Evolutionary conservation across 139 green algal species (phyloP).

Genomic region (Ettlia oleoabundans): DNA sequence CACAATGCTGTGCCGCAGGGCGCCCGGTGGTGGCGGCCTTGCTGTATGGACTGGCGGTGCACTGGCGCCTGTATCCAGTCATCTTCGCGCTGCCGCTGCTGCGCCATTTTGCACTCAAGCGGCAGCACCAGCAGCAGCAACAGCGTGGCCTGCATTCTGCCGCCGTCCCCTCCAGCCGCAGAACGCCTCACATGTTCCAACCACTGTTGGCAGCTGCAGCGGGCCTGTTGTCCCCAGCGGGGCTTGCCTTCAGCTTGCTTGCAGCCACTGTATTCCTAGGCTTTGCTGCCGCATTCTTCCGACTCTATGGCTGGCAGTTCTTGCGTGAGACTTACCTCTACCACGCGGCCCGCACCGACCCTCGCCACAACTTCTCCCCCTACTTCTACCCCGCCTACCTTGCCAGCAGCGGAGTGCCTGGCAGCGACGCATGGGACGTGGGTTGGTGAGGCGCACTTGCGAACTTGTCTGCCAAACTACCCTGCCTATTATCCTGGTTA

Average conservation of each 20-base stretch:
- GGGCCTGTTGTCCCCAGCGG: background rate
- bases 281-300: slow-evolving; percentile 63
- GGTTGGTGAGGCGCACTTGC: slow-evolving; percentile 15
- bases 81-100: slow-evolving; percentile 85
- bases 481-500: too few relatives aligned
- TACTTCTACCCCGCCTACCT: slow-evolving; percentile 91
- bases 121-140: background rate
- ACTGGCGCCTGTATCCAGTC: slow-evolving; percentile 92
- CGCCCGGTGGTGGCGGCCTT: slow-evolving; percentile 41
- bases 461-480: background rate
- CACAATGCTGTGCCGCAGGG: too few relatives aligned
- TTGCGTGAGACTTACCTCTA: slow-evolving; percentile 89
- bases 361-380: slow-evolving; percentile 93
- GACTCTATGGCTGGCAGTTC: slow-evolving; percentile 72
- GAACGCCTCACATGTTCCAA: too few relatives aligned
- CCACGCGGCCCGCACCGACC: slow-evolving; percentile 80
- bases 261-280: slow-evolving; percentile 55
- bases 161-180: too few relatives aligned
- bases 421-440: slow-evolving; percentile 4
- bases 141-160: background rate
- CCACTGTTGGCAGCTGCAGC: background rate
- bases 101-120: slow-evolving; percentile 55
- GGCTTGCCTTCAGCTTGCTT: background rate
- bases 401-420: background rate
- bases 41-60: slow-evolving; percentile 88